These are phyloP conservation scores for Usnea hakonensis DNA, from an alignment of 495 filamentous ascomycete species.

Conservation along the genomic window DNA sequence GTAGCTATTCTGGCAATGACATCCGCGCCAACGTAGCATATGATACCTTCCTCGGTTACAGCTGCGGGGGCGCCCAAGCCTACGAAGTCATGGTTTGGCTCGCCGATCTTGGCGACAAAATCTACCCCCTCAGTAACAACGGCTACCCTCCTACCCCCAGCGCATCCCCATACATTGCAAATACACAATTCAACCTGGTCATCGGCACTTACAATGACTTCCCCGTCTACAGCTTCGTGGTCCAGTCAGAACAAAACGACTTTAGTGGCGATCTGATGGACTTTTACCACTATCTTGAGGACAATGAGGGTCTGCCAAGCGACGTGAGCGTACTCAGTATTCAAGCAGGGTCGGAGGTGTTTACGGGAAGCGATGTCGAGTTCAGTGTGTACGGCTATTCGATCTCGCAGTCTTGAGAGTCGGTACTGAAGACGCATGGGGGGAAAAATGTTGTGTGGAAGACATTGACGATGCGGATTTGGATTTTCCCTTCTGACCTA, in stretches of 20 bases:
- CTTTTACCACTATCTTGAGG: slow-evolving; percentile 51
- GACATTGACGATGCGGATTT: not conserved
- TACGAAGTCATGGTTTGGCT: slow-evolving; percentile 74
- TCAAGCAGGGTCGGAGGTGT: slow-evolving; percentile 52
- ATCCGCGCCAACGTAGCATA: slow-evolving; percentile 59
- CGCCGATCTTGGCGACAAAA: slow-evolving; percentile 46
- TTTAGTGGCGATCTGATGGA: slow-evolving; percentile 49
- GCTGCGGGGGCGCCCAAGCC: slow-evolving; percentile 37
- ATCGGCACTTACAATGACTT: slow-evolving; percentile 48
- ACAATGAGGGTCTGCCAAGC: slow-evolving; percentile 41
- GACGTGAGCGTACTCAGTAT: slow-evolving; percentile 47
- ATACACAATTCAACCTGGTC: slow-evolving; percentile 46
- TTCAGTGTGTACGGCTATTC: slow-evolving; percentile 37
- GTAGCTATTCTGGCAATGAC: slow-evolving; percentile 46
- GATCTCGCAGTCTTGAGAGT: slow-evolving; percentile 33
- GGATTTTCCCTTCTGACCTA: not conserved
- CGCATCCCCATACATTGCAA: slow-evolving; percentile 45
- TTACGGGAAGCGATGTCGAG: slow-evolving; percentile 36
- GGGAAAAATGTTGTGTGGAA: not conserved
- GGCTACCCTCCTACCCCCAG: slow-evolving; percentile 39
- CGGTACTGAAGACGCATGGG: not conserved
- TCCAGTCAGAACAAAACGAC: slow-evolving; percentile 36
- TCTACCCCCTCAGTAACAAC: slow-evolving; percentile 54
- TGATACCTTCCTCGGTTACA: slow-evolving; percentile 53
- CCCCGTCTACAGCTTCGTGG: slow-evolving; percentile 55